phyloP scores from a whole-genome alignment of 495 filamentous ascomycete genomes.

The Talaromyces stipitatus region DNA sequence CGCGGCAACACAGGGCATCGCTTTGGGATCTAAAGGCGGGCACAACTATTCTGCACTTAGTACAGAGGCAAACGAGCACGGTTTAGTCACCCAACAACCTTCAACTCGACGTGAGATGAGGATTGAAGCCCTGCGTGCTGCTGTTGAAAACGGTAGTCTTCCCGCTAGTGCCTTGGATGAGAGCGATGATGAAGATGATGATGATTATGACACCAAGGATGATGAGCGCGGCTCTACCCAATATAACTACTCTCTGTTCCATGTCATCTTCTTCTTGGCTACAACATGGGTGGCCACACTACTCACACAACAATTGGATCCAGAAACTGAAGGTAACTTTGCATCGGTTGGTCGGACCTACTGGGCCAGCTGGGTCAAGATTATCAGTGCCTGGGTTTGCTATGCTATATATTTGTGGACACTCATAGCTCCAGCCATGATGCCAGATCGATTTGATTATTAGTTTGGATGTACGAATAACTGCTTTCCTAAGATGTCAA shows the following conservation, averaged over 20 bases:
- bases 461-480: conserved; percentile 11
- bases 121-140: conserved; percentile 79
- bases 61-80: conserved; percentile 70
- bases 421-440: conserved; percentile 71
- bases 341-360: conserved; percentile 89
- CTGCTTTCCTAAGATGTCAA: neutral
- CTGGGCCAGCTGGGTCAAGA: conserved; percentile 99
- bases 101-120: conserved; percentile 79
- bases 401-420: conserved; percentile 94
- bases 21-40: conserved; percentile 61
- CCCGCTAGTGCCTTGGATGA: conserved; percentile 86
- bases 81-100: conserved; percentile 84
- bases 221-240: conserved; percentile 85
- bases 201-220: conserved; percentile 58
- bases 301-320: conserved; percentile 74
- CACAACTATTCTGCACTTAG: conserved; percentile 51
- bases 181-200: conserved; percentile 61
- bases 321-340: conserved; percentile 61
- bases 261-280: conserved; percentile 94
- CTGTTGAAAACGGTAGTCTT: conserved; percentile 82
- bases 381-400: conserved; percentile 94
- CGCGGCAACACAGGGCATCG: conserved; percentile 89
- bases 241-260: conserved; percentile 95
- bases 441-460: conserved; percentile 78
- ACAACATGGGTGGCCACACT: conserved; percentile 94